These are phyloP conservation scores for Carex arenaria DNA, from an alignment of 202 grass and related monocot species.

Conservation along the genomic window DNA sequence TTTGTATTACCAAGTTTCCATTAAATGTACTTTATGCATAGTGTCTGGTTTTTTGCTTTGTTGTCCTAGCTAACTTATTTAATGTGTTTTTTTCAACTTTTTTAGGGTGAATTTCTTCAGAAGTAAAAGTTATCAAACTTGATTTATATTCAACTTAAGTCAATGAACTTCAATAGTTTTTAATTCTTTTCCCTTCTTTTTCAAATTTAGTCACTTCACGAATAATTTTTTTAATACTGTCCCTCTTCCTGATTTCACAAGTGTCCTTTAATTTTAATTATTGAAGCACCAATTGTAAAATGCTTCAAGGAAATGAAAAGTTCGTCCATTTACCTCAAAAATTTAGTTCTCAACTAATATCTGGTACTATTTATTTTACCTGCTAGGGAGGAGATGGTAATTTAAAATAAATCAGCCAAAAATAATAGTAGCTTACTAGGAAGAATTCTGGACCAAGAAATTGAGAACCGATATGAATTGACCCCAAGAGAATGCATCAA, in stretches of 20 bases:
- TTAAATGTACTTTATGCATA: neutral
- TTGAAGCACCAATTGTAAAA: neutral
- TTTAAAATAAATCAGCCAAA: neutral
- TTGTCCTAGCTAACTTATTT: neutral
- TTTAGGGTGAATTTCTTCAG: neutral
- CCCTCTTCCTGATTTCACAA: too few species aligned
- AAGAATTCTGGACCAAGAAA: slow-evolving; percentile 65
- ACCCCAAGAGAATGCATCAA: slow-evolving; percentile 53
- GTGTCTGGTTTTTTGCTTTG: neutral
- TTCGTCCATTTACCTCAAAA: neutral
- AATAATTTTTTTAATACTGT: too few species aligned
- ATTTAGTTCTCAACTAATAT: neutral
- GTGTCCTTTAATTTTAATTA: neutral
- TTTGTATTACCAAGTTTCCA: neutral
- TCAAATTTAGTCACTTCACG: neutral
- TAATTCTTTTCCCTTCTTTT: too few species aligned
- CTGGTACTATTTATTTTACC: neutral
- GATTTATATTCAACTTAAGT: neutral
- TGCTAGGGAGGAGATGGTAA: neutral
- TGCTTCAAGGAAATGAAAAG: neutral
- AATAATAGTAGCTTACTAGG: slow-evolving; percentile 36
- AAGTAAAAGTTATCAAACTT: neutral
- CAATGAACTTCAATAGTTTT: neutral
- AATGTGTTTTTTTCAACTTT: neutral
- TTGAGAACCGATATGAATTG: slow-evolving; percentile 59